Base-by-base conservation (phyloP, 805 yeast species). In the Diddensiella santjacobensis region DNA sequence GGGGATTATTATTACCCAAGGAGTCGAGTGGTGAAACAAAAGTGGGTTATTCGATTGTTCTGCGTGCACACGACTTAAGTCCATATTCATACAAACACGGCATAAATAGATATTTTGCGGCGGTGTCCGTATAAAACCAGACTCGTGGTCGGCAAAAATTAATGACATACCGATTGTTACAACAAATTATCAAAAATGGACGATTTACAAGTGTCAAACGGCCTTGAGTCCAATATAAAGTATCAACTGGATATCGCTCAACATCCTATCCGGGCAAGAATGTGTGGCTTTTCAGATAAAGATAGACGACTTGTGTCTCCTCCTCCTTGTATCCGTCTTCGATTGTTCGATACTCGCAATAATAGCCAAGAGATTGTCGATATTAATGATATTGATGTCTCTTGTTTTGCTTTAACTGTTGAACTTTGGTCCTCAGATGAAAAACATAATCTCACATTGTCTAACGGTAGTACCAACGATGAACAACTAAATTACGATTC, bases 201-300 rank as follows among this genome's bases (percentile, higher is more conserved):
- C n/a, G n/a, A n/a, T n/a, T n/a, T n/a, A n/a, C n/a, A n/a, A n/a
- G 44, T 29, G 11, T 23, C 45, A 22, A 48, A 48, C 41, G n/a
- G 22, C 24, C 17, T 44, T 11, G 51, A 48, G 13, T 8, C 31
- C 31, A 26, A 30, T 13, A 8, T 26, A 8, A 8, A 26, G 31
- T 26, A 26, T 44, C 13, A 51, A 19, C 58, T 70, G 5, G 59
- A 59, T 2, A 68, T 71, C n/a, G 65, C 59, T 22, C 76, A 71
- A 48, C 72, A 71, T 49, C 76, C 76, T 2, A 62, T 69, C 11
- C 58, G 75, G 42, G 75, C 75, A 0, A 67, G 76, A 24, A 72
- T 71, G 75, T 71, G 76, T 53, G 76, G 76, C 0, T 61, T 72
- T 19, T 74, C 75, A 11, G 76, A 72, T 47, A 63, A 63, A 39